Conservation (phyloP, 1,284 basidiomycete genomes). For the Trametes sp. region DNA sequence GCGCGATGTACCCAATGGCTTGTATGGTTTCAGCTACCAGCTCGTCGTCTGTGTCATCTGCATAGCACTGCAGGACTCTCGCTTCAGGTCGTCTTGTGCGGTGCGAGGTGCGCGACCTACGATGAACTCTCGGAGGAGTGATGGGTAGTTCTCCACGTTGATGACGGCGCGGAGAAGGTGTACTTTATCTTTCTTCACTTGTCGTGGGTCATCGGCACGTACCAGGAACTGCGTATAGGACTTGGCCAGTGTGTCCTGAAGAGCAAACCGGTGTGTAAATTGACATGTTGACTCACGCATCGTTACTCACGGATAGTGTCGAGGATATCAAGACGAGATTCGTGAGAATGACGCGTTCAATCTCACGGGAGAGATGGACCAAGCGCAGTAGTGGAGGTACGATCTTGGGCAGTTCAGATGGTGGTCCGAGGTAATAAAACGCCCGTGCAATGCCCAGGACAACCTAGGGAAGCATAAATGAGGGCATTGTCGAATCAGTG, state of each 20-base stretch:
- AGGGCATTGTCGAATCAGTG: not conserved
- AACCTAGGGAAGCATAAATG: conserved; percentile 55
- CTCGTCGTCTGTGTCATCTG: conserved; percentile 73
- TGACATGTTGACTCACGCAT: not conserved
- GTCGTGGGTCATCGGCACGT: conserved; percentile 67
- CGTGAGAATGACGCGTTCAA: conserved; percentile 76
- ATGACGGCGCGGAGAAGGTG: conserved; percentile 72
- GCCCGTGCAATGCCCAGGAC: conserved; percentile 76
- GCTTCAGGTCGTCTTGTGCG: not conserved
- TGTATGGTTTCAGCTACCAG: conserved; percentile 77
- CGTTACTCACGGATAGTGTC: conserved; percentile 62
- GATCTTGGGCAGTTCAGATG: conserved; percentile 60
- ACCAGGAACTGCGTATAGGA: conserved; percentile 75
- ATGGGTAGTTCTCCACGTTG: conserved; percentile 69
- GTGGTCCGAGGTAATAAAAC: conserved; percentile 78
- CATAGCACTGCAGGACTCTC: conserved; percentile 66
- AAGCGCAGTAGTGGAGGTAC: conserved; percentile 76
- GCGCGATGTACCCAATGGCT: conserved; percentile 82
- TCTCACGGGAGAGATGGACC: conserved; percentile 67
- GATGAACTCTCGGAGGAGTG: conserved; percentile 82
- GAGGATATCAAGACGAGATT: conserved; percentile 73
- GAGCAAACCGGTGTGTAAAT: not conserved
- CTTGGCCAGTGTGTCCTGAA: conserved; percentile 55
- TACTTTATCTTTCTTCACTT: conserved; percentile 79
- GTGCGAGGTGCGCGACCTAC: conserved; percentile 51